phyloP scores from a whole-genome alignment of 2,329 filamentous ascomycete species.

The Talaromyces sp. region DNA sequence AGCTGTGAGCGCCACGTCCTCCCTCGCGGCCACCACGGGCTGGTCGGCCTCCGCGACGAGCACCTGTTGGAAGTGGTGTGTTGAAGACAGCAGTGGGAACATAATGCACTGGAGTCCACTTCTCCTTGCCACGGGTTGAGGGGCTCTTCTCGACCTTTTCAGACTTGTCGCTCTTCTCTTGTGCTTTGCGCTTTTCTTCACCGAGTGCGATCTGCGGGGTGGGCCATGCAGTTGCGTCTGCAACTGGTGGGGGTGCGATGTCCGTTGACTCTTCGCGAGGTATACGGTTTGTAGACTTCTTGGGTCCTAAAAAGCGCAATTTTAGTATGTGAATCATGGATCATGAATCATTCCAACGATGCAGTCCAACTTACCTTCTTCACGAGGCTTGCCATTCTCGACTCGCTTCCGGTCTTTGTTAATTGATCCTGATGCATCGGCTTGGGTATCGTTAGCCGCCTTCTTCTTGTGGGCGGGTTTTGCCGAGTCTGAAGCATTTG shows the following conservation, averaged over 20 bases:
- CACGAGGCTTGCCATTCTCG: conserved; percentile 42
- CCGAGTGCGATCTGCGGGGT: conserved; percentile 77
- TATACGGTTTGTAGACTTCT: conserved; percentile 21
- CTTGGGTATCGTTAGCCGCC: conserved; percentile 23
- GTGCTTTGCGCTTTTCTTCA: conserved; percentile 70
- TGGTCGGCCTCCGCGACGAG: conserved; percentile 54
- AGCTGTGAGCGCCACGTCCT: conserved; percentile 43
- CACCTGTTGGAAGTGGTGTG: conserved; percentile 63
- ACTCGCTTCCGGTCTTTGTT: conserved; percentile 37
- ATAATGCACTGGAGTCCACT: conserved; percentile 81
- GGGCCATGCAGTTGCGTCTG: conserved; percentile 80
- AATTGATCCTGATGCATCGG: conserved; percentile 22
- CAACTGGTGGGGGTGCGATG: conserved; percentile 60
- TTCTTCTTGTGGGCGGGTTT: conserved; percentile 44
- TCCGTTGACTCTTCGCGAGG: conserved; percentile 21
- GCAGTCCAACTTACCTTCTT: conserved; percentile 31
- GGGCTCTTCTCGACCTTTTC: conserved; percentile 62
- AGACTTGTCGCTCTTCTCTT: conserved; percentile 58
- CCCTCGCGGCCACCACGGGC: conserved; percentile 55
- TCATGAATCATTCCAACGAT: not conserved
- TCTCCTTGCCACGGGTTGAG: conserved; percentile 64
- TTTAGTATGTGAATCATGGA: not conserved
- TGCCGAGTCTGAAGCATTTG: conserved; percentile 39
- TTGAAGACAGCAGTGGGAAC: conserved; percentile 83
- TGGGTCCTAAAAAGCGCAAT: conserved; percentile 19